Base-by-base conservation (phyloP, 441 rosid genomes). In the Gossypium schwendimanii region DNA sequence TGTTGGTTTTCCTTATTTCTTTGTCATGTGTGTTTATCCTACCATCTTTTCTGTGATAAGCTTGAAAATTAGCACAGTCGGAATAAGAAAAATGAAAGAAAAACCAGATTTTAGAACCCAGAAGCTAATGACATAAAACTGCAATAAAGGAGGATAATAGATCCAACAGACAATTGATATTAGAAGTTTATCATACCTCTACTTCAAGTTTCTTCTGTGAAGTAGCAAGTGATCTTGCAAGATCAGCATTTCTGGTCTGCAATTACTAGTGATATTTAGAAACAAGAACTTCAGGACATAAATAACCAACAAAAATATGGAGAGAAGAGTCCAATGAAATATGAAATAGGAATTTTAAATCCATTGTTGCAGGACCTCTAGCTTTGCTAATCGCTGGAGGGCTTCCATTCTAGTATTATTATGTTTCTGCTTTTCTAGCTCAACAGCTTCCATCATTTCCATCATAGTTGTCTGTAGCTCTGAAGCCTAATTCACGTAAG, bases 321-420 rank as follows among this genome's bases (percentile, higher is more conserved):
- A 77, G 26, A 36, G 57, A 64, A 14, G n/a, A 1, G 14, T 69
- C 45, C 8, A 59, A 36, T 39, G 73, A 45, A 69, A 79, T 44
- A n/a, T 79, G 39, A 73, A 15, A 45, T 59, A 73, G 61, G 31
- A 8, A 26, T 47, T 79, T 47, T 58, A 69, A 77, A 53, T 39
- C 23, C 63, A 68, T 28, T 53, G 60, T 39, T 69, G 72, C 70
- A 73, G 67, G 82, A 94, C 99, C 97, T 94, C 98, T 70, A 92
- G 85, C 81, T 84, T 89, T 59, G 92, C 91, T 82, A 92, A 78
- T 63, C 86, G 86, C 58, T 88, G 36, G 71, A 92, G 85, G 66
- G 87, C 97, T 83, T 92, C 97, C 94, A 89, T 94, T 84, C 97
- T 89, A 70, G 98, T 94, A 74, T 88, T 90, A 69, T 92, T 94